These are phyloP conservation scores for Capronia coronata DNA, from an alignment of 2,329 filamentous ascomycete genomes.

Conservation along the genomic window DNA sequence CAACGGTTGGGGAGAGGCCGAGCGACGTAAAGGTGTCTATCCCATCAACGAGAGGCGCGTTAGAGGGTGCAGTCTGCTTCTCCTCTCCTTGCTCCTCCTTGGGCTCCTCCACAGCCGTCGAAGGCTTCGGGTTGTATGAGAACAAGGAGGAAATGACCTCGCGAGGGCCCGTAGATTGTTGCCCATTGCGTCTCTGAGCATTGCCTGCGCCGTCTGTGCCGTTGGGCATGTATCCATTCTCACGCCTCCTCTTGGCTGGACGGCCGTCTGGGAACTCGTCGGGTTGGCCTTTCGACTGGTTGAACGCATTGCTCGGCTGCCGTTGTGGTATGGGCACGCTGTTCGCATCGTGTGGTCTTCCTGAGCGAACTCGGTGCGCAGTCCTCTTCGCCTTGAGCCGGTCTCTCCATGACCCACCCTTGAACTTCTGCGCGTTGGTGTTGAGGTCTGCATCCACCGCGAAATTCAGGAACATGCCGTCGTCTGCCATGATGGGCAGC, in stretches of 20 bases:
- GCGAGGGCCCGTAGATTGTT: slow-evolving; percentile 31
- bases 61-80: slow-evolving; percentile 67
- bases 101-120: slow-evolving; percentile 33
- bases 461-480: slow-evolving; percentile 93
- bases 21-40: slow-evolving; percentile 80
- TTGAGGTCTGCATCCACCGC: slow-evolving; percentile 63
- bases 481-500: slow-evolving; percentile 57
- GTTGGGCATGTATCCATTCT: slow-evolving; percentile 35
- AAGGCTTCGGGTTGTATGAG: slow-evolving; percentile 76
- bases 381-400: slow-evolving; percentile 72
- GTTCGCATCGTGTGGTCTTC: slow-evolving; percentile 13
- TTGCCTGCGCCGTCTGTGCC: slow-evolving; percentile 12
- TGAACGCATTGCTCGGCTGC: background rate
- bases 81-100: slow-evolving; percentile 35
- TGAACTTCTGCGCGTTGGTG: slow-evolving; percentile 57
- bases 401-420: slow-evolving; percentile 90
- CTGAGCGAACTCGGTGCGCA: slow-evolving; percentile 47
- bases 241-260: slow-evolving; percentile 39
- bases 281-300: slow-evolving; percentile 27
- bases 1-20: slow-evolving; percentile 72
- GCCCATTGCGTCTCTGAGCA: slow-evolving; percentile 8
- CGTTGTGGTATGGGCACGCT: slow-evolving; percentile 11
- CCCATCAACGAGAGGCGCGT: slow-evolving; percentile 79
- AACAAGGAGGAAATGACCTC: slow-evolving; percentile 87
- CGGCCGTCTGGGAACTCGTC: slow-evolving; percentile 31